These are phyloP conservation scores for Euryodendron excelsum DNA, from an alignment of 148 eudicot genomes.

Conservation along the genomic window DNA sequence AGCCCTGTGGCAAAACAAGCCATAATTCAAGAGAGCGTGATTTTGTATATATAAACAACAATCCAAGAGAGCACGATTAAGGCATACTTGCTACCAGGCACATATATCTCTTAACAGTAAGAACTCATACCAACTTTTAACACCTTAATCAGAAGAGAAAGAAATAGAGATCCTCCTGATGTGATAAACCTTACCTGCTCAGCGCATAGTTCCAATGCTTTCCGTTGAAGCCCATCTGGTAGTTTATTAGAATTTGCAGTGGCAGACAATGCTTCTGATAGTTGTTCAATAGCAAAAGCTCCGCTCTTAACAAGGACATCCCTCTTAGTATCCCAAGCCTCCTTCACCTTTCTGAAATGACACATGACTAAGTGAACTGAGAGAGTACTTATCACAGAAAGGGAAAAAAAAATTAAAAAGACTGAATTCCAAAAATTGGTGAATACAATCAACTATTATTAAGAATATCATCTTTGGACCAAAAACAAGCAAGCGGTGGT, in stretches of 20 bases:
- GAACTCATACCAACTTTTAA: background rate
- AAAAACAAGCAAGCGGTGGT: too few species aligned
- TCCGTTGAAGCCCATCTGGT: constrained; percentile 59
- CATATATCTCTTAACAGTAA: background rate
- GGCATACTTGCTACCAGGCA: background rate
- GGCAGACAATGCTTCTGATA: constrained; percentile 82
- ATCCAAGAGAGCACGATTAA: background rate
- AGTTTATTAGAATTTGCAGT: constrained; percentile 55
- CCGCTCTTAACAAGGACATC: constrained; percentile 77
- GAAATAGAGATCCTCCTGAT: background rate
- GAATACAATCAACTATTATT: too few species aligned
- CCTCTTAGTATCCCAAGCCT: constrained; percentile 82
- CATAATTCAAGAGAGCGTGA: too few species aligned
- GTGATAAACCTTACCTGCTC: constrained; percentile 48
- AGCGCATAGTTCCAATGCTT: constrained; percentile 60
- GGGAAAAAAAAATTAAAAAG: background rate
- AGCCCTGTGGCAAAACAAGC: background rate
- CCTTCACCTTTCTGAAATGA: constrained; percentile 78
- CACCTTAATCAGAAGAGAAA: constrained; percentile 1
- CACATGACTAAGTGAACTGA: background rate
- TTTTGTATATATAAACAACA: too few species aligned
- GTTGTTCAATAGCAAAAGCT: constrained; percentile 82
- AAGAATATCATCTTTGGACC: too few species aligned
- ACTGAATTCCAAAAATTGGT: too few species aligned
- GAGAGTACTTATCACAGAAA: background rate